Base-by-base conservation (phyloP, 2,329 filamentous ascomycete species). In the Colletotrichum salicis region DNA sequence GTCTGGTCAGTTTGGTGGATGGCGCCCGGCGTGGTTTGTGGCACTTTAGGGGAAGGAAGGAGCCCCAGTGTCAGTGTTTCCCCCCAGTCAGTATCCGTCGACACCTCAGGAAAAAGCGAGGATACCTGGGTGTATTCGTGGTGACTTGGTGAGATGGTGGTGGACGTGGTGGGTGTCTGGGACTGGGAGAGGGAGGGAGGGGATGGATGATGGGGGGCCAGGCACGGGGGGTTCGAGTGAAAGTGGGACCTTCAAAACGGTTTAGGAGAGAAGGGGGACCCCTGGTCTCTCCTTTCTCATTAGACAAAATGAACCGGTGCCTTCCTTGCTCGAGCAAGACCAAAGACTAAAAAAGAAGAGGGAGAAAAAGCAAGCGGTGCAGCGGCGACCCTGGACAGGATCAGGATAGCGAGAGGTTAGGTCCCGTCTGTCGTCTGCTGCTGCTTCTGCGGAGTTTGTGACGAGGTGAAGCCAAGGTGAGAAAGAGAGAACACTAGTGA, bases 221-320 rank as follows among this genome's bases (percentile, higher is more conserved):
- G 37, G 37, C 37, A 63, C 31, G 66, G 33, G 65, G 58, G 48
- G 56, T 35, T 24, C 33, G 45, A 56, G 35, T 45, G 54, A 56
- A 60, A 56, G 60, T 56, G 70, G 70, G 59, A 64, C 65, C 41
- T 64, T 68, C 45, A 60, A 60, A 48, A 69, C 59, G 45, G 54
- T 70, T 70, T 64, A 72, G 70, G 70, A 70, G 55, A 59, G 65
- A 70, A 64, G 45, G 61, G 69, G 66, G 35, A 8, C 54, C 70
- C 70, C 70, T 56, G 70, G 66, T 57, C 54, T 64, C 70, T 70
- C 70, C 59, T 69, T 72, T 70, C 70, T 61, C 65, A 60, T 63
- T 56, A 65, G 24, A 59, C 52, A 55, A 27, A 60, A 45, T 45
- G 19, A 67, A 31, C 11, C 8, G 41, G 48, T 51, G 66, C 37